phyloP scores from a whole-genome alignment of 306 rosid species.

The Elaeagnus macrophylla region DNA sequence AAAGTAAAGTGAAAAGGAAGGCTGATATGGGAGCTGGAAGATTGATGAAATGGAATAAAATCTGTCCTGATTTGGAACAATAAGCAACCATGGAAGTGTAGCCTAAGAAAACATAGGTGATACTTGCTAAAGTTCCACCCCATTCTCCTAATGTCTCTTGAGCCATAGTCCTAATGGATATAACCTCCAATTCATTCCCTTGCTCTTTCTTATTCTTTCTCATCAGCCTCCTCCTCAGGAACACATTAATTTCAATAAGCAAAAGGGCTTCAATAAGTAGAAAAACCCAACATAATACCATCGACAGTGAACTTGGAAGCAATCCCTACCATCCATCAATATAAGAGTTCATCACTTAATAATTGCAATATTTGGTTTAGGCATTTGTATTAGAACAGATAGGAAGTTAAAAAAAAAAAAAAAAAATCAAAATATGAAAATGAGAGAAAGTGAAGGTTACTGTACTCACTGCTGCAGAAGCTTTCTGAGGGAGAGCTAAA shows the following conservation, averaged over 20 bases:
- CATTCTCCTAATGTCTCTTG: conserved; percentile 63
- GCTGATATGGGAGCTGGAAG: conserved; percentile 53
- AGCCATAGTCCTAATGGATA: conserved; percentile 71
- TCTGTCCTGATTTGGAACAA: conserved; percentile 59
- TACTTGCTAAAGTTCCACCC: conserved; percentile 52
- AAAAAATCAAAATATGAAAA: not conserved
- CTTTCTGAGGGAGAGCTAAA: conserved; percentile 69
- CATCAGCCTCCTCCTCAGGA: conserved; percentile 35
- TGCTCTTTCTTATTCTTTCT: conserved; percentile 18
- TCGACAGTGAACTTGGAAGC: conserved; percentile 56
- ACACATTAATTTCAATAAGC: conserved; percentile 60
- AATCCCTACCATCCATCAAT: conserved; percentile 34
- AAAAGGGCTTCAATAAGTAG: conserved; percentile 53
- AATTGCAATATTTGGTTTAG: too few species aligned
- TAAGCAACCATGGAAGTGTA: conserved; percentile 59
- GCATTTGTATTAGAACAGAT: not conserved
- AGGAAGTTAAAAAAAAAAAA: conserved; percentile 2
- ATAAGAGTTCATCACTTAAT: not conserved
- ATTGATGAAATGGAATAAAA: conserved; percentile 43
- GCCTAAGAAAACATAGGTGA: conserved; percentile 52
- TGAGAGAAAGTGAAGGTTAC: conserved; percentile 3
- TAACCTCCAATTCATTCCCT: conserved; percentile 38
- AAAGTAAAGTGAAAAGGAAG: conserved; percentile 43
- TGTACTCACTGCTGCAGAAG: conserved; percentile 50
- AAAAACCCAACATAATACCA: conserved; percentile 58